Base-by-base conservation (phyloP, 352 stramenopile species). In the Pseudoperonospora humuli region DNA sequence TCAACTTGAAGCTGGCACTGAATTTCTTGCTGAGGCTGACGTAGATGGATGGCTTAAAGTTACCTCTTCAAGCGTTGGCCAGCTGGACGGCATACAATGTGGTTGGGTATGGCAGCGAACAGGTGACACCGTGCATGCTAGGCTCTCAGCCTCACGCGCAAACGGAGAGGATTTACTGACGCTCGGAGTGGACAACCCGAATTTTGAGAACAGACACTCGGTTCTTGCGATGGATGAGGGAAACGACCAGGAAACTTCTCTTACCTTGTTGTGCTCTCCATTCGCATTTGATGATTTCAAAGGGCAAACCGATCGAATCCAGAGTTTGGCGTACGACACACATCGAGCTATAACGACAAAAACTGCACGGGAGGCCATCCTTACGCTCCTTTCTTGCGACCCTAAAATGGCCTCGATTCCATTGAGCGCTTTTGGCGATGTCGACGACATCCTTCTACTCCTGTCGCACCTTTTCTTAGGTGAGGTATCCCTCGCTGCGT, bases 241-340 rank as follows among this genome's bases (percentile, higher is more conserved):
- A 39, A 85, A 88, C 28, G 41, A 57, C 2, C 71, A 86, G 25
- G 55, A 79, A 27, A 67, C 75, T n/a, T 48, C 45, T 2, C 35
- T 88, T 18, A 53, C 64, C n/a, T 60, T 36, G 20, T 86, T 87
- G 39, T 67, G 64, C 18, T 88, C 73, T 2, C 71, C 83, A 31
- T 91, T 81, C 38, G 64, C 57, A 0, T 67, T 71, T 40, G 78
- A 91, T 32, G 56, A 58, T 6, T 46, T 88, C 5, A 85, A 86
- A 45, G 70, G 67, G 1, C 78, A 91, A 50, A 56, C 50, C 7
- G 50, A 61, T 34, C 64, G 78, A 10, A 61, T 80, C 18, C 75
- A 86, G 29, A 81, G 64, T 42, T 61, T 86, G 9, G 69, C 70
- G 3, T 75, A 76, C 39, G 78, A 91, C 19, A 62, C 61, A 0